Base-by-base conservation (phyloP, 306 rosid genomes). In the Cucurbita moschata region DNA sequence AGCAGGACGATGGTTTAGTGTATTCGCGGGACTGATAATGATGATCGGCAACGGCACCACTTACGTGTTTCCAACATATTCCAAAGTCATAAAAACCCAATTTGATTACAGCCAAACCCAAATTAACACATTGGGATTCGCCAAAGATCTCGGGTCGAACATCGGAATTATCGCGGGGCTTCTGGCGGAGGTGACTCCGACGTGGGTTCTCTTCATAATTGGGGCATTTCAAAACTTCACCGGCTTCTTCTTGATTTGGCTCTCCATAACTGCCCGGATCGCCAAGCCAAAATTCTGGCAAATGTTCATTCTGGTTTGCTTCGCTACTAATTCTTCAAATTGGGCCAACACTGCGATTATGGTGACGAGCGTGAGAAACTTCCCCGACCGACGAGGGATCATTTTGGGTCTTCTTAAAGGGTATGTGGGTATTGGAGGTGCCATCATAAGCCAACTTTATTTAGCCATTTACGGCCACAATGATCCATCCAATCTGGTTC, bases 91-190 rank as follows among this genome's bases (percentile, higher is more conserved):
- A 0, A 61, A 61, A 19, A 13, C 44, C 8, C 5, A 61, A 37
- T 60, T 60, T 6, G 66, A 60, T 60, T 60, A 60, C 66, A 60
- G 66, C n/a, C 66, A 60, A 60, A 61, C 67, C 43, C 44, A 61
- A 37, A 4, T 61, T 38, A 61, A 61, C 67, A 61, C 10, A 3
- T 13, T 61, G 19, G 67, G 67, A 61, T 61, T 61, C 5, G 43
- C 67, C 4, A 61, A 61, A 61, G 67, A 61, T 61, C 67, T 61
- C 43, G 67, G 67, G 5, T 13, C 19, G 10, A 61, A 37, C 2
- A 10, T 7, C 4, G 44, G 67, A 3, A 16, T 61, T 14, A 5
- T 61, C 44, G 67, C 19, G 2, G 67, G 67, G 0, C 21, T 61
- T 13, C 43, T 61, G 11, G 19, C 44, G 5, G 67, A 61, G 67